Base-by-base conservation (phyloP, 1,139 yeast genomes). In the Saccharomyces hybrid region DNA sequence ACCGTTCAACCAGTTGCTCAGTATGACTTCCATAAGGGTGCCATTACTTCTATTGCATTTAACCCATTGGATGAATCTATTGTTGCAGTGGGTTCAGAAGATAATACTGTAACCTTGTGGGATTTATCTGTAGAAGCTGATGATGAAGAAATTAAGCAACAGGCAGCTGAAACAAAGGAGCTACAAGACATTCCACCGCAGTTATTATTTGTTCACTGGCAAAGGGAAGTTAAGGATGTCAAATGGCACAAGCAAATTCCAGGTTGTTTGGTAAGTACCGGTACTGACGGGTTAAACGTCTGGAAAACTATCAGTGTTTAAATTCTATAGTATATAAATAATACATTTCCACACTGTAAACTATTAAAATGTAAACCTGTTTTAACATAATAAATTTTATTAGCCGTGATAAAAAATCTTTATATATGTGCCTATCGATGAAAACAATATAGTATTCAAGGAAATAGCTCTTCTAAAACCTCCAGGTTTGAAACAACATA, bases 221-320 rank as follows among this genome's bases (percentile, higher is more conserved):
- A 95, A 76, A 84, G 85, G 65, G 95, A 91, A 67, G 97, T 93
- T 54, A 93, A 93, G 76, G 99, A 93, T 71, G 97, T 91, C 48
- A 88, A 96, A 73, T 93, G 99, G 98, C 97, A 93, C 73, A 82
- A 77, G 67, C 99, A 95, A 74, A 88, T 95, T 59, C 99, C 99
- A 3, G 99, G 99, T 50, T 86, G 95, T 64, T 78, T 95, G 69
- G 89, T 90, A 14, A 85, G 96, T 63, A 93, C 99, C 3, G 98
- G 99, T 61, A 86, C 95, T 48, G 98, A 91, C 65, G 99, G 99
- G 49, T 78, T 93, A 71, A 88, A 89, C 67, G 77, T 93, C 53
- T 93, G 98, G 97, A 93, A 93, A 76, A 91, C 98, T 31, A 91
- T 93, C 67, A 88, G 96, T 70, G 96, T 93, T 51, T 90, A 74